A percentile compares a stretch with the other conserved stretches of the same genome.
Evolutionary conservation across 768 basidiomycete species (phyloP).

Genomic region (Lactarius hatsudake): DNA sequence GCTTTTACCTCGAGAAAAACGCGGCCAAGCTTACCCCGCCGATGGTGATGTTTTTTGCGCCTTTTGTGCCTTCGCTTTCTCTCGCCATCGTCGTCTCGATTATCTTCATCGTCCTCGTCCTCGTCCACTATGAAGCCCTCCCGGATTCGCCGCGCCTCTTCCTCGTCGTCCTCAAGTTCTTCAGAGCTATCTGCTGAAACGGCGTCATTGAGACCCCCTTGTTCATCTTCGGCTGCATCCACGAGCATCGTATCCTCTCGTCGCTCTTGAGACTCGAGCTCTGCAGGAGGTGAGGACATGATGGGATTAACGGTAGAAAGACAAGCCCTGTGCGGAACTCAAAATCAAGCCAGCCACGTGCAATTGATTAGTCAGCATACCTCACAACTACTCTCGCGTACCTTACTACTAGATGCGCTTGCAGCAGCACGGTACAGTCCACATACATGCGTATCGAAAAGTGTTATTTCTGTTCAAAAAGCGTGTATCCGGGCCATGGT

Average conservation of each 20-base stretch:
- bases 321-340: slow-evolving; percentile 4
- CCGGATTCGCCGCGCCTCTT: slow-evolving; percentile 73
- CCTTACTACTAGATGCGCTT: slow-evolving; percentile 7
- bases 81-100: slow-evolving; percentile 55
- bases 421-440: background rate
- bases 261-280: slow-evolving; percentile 34
- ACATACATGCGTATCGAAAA: slow-evolving; percentile 86
- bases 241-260: slow-evolving; percentile 64
- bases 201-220: slow-evolving; percentile 54
- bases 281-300: slow-evolving; percentile 55
- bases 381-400: background rate
- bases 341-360: slow-evolving; percentile 14
- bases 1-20: slow-evolving; percentile 17
- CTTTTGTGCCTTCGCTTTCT: slow-evolving; percentile 59
- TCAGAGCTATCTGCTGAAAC: slow-evolving; percentile 82
- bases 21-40: slow-evolving; percentile 46
- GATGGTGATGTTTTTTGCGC: slow-evolving; percentile 66
- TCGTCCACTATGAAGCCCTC: slow-evolving; percentile 94
- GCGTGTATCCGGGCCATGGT: slow-evolving; percentile 97
- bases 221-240: slow-evolving; percentile 45
- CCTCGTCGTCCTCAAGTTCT: slow-evolving; percentile 87
- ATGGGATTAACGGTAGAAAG: slow-evolving; percentile 27
- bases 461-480: slow-evolving; percentile 98
- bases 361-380: slow-evolving; percentile 19
- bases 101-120: slow-evolving; percentile 82